phyloP scores from a whole-genome alignment of 2,329 filamentous ascomycete species.

The Fusarium tanahbumbuense region DNA sequence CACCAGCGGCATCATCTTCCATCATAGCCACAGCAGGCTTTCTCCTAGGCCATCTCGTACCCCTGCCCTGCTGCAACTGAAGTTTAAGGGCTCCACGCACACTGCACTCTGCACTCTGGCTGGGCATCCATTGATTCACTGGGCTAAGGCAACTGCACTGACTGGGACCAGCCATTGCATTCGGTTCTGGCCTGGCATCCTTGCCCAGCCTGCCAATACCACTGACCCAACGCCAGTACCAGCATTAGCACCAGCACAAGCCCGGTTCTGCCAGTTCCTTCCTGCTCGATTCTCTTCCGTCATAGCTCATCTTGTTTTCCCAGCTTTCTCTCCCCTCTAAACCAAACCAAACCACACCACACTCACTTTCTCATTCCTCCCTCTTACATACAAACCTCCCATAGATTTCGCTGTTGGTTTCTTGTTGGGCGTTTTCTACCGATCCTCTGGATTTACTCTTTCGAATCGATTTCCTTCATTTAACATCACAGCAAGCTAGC shows the following conservation, averaged over 20 bases:
- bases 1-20: constrained; percentile 39
- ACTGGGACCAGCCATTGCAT: constrained; percentile 23
- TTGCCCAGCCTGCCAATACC: not conserved
- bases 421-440: constrained; percentile 34
- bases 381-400: constrained; percentile 26
- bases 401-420: constrained; percentile 37
- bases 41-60: not conserved
- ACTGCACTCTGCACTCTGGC: constrained; percentile 15
- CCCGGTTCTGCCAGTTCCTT: constrained; percentile 27
- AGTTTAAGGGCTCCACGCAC: constrained; percentile 36
- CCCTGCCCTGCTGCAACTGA: constrained; percentile 24
- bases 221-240: not conserved
- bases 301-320: constrained; percentile 37
- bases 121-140: constrained; percentile 2
- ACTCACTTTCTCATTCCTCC: constrained; percentile 12
- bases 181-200: constrained; percentile 2
- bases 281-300: constrained; percentile 39
- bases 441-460: constrained; percentile 5
- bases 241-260: not conserved
- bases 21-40: constrained; percentile 42
- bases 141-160: not conserved
- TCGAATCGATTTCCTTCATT: constrained; percentile 2
- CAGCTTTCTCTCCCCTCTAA: constrained; percentile 27
- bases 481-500: constrained; percentile 20
- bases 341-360: constrained; percentile 14